Percentiles rank a stretch among this genome's conserved stretches.
Conservation (phyloP, 2,329 filamentous ascomycete species). For the Colletotrichum sp. region DNA sequence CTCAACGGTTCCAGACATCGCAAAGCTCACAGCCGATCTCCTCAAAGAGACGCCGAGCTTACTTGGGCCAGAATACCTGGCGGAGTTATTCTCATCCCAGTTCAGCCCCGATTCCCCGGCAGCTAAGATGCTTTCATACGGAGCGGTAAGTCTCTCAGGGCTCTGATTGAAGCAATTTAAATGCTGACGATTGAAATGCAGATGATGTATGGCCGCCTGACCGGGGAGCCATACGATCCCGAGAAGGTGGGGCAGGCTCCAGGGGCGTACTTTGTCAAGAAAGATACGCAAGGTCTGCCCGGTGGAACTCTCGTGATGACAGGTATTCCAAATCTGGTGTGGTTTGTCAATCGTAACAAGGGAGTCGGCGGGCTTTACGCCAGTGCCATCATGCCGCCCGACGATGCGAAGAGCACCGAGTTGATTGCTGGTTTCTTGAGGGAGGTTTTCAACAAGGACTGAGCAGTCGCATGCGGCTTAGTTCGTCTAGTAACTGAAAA, state of each 20-base stretch:
- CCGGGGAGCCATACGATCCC: neutral
- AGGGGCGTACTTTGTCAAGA: neutral
- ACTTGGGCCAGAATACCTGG: neutral
- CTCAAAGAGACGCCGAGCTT: neutral
- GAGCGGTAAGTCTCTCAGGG: neutral
- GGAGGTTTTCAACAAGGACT: neutral
- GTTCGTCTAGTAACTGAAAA: neutral
- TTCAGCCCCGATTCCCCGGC: neutral
- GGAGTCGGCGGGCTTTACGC: slow-evolving; percentile 24
- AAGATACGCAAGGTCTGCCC: neutral
- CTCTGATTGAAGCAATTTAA: accelerated
- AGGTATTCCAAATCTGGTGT: neutral
- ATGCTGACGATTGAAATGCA: neutral
- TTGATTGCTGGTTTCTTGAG: neutral
- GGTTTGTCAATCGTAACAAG: neutral
- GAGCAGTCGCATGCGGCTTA: neutral
- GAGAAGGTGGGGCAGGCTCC: neutral
- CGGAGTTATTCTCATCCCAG: neutral
- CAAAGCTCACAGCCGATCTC: neutral
- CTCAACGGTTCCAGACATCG: neutral
- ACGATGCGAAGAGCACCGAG: neutral
- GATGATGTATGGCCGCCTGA: neutral
- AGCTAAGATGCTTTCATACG: neutral
- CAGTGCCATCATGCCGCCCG: neutral
- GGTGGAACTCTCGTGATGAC: neutral